Conservation (phyloP, 441 rosid genomes). For the Syzygium syzygioides region DNA sequence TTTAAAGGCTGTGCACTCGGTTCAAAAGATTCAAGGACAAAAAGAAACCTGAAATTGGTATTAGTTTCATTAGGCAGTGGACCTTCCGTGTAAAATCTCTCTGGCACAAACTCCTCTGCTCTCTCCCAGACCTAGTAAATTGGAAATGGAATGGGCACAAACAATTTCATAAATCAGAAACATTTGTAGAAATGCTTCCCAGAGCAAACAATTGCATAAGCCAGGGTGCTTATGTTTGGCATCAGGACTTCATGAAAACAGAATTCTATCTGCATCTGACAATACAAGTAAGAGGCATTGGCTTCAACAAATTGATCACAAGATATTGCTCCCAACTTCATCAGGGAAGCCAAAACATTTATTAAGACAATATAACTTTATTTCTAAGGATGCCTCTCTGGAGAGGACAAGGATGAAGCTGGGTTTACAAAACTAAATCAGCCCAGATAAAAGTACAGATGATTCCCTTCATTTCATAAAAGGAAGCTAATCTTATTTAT, state of each 20-base stretch:
- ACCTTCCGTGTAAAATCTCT: slow-evolving; percentile 68
- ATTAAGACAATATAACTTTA: neutral
- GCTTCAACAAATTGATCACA: neutral
- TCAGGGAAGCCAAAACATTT: neutral
- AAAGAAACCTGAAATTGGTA: slow-evolving; percentile 68
- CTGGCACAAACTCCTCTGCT: slow-evolving; percentile 84
- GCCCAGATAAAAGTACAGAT: neutral
- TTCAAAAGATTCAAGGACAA: neutral
- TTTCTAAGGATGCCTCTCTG: neutral
- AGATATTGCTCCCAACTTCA: neutral
- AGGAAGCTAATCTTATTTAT: neutral
- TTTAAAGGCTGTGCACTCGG: neutral
- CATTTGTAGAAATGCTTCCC: neutral
- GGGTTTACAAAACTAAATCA: neutral
- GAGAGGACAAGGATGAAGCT: neutral
- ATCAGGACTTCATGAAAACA: neutral
- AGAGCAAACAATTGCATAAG: neutral
- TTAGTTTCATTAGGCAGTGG: slow-evolving; percentile 84
- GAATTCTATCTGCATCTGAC: neutral
- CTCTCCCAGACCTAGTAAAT: slow-evolving; percentile 82
- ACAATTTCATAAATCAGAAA: neutral
- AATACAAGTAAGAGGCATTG: neutral
- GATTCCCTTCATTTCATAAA: neutral
- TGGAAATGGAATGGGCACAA: neutral
- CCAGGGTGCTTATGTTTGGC: neutral